Base-by-base conservation (phyloP, 78 protist species). In the Planoprotostelium fungivorum region DNA sequence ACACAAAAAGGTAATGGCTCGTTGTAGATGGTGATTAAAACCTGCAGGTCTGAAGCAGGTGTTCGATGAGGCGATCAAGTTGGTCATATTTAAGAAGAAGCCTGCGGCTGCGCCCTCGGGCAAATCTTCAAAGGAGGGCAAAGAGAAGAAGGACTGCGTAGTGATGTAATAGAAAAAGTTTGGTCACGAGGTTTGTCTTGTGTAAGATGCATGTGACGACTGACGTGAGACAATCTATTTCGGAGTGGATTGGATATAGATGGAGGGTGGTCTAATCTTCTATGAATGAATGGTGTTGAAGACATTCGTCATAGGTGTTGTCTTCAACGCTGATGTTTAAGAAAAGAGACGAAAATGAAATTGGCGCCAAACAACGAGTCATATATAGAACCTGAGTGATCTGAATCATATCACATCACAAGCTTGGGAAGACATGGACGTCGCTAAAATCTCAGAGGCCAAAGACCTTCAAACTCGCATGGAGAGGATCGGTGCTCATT, bases 401-500 rank as follows among this genome's bases (percentile, higher is more conserved):
- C n/a, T n/a, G n/a, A n/a, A n/a, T n/a, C n/a, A n/a, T n/a, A 51
- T 51, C 73, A 51, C 73, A 51, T 51, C 73, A 51, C n/a, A n/a
- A n/a, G n/a, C n/a, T n/a, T n/a, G n/a, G n/a, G n/a, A n/a, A 5
- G 16, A 51, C 31, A 51, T 51, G 73, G 73, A 51, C 73, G 73
- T 51, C 5, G 73, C 73, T 16, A 92, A 89, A 35, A 89, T 92
- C 36, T 86, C 88, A 36, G 92, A 92, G 88, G 88, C 88, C 38
- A 92, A 92, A 89, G 94, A 92, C 88, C 84, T 92, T 25, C 73
- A 51, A 63, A 92, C 94, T 25, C 85, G 87, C 63, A 92, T 92
- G 35, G 94, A 92, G 31, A 88, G 94, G 84, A 92, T 94, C 37
- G 99, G 99, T 29, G 98, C 99, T n/a, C 99, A 99, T 86, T 97